Evolutionary conservation across 371 early-diverging fungal genomes (phyloP), one percentile per base, ranked within the genome.

Genomic region (Mortierella sp.): DNA sequence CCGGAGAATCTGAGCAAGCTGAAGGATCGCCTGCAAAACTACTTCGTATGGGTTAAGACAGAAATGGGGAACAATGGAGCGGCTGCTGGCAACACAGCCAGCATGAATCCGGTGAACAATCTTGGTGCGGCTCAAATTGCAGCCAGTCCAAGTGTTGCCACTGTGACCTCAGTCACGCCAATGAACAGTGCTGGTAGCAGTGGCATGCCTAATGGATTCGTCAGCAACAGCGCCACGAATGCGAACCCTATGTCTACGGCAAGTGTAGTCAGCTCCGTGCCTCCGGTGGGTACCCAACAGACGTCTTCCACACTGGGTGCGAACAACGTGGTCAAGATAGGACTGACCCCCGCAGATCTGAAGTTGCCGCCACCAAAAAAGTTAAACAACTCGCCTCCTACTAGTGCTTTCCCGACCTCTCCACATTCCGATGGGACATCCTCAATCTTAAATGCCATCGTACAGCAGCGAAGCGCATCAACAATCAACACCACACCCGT

Each of bases 11-110:
- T 86, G 19, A 60, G 68, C 2, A 84, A 83, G 43, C 54, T 88
- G 37, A 76, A 75, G 37, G 85, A 86, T 0, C 85, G 86, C 24
- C 79, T 88, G 24, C 80, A 64, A 39, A 73, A 82, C 0, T 88
- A 85, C 42, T 84, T 86, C 55, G 42, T 67, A 12, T 88, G 69
- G 65, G 70, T 76, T n/a, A 63, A 63, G 28, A 27, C 64, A 6
- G 70, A 76, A 43, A 60, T 70, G 60, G 50, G 50, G n/a, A 46
- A 48, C 19, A n/a, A 4, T 6, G 48, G 32, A 6, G 41, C 51
- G n/a, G 70, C 19, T 14, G 62, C 27, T 30, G 57, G 68, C 19
- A 24, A n/a, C 32, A n/a, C 11, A 6, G 52, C 32, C 27, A 46
- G 23, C 43, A 2, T 59, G 24, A n/a, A 14, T 30, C 67, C 48